A percentile compares a stretch with the other conserved stretches of the same genome.
These are phyloP conservation scores for Chrysosporium keratinophilum DNA, from an alignment of 2,329 filamentous ascomycete genomes.

Conservation along the genomic window DNA sequence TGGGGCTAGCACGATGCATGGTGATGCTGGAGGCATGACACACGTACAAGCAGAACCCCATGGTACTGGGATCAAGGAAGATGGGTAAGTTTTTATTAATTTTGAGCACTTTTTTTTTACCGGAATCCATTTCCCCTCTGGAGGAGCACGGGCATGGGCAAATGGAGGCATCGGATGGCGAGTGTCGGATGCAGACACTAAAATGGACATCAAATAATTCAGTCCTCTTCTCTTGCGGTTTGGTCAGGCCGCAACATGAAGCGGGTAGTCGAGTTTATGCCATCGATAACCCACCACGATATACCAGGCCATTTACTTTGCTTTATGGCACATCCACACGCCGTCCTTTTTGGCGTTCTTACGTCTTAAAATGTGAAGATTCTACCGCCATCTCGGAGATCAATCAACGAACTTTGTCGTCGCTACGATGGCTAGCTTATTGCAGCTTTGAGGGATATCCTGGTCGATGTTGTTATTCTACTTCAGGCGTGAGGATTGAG, in stretches of 20 bases:
- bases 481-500: conserved; percentile 6
- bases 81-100: conserved; percentile 59
- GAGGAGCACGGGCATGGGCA: conserved; percentile 3
- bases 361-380: neutral
- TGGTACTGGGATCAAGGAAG: conserved; percentile 61
- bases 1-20: conserved; percentile 22
- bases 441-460: neutral
- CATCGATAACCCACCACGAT: neutral
- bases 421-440: neutral
- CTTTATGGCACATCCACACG: neutral
- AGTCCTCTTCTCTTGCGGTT: neutral
- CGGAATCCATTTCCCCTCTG: conserved; percentile 17
- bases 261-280: neutral
- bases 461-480: conserved; percentile 4
- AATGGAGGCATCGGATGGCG: neutral
- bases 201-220: neutral
- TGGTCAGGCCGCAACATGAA: neutral
- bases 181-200: neutral
- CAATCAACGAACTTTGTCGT: neutral
- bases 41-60: conserved; percentile 27
- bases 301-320: neutral
- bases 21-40: conserved; percentile 17
- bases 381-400: neutral
- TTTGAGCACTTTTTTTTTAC: conserved; percentile 4
- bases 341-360: neutral